Percentiles rank a stretch among this genome's conserved stretches.
These are phyloP conservation scores for Termitomyces sp. DNA, from an alignment of 768 basidiomycete species.

Conservation along the genomic window DNA sequence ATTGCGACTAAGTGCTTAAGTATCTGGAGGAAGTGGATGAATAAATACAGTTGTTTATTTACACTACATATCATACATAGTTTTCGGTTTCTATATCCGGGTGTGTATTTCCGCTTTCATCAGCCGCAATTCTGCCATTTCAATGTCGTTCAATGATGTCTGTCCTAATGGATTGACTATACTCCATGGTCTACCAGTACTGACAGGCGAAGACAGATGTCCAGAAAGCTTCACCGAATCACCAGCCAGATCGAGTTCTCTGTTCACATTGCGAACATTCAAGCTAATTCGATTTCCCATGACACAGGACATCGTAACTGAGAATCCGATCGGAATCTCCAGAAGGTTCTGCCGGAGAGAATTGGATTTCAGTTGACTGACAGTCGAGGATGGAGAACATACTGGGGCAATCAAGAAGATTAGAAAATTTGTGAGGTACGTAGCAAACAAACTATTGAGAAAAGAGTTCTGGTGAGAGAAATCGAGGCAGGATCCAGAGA, in stretches of 20 bases:
- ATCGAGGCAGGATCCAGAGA: neutral
- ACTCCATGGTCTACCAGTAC: slow-evolving; percentile 3
- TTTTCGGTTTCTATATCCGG: neutral
- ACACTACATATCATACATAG: neutral
- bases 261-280: slow-evolving; percentile 46
- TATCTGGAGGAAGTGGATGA: neutral
- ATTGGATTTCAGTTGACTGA: neutral
- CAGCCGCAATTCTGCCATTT: slow-evolving; percentile 31
- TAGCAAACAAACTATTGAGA: slow-evolving; percentile 45
- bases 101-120: slow-evolving; percentile 23
- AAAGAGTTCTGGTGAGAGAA: neutral
- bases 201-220: neutral
- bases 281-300: slow-evolving; percentile 55
- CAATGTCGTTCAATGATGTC: slow-evolving; percentile 24
- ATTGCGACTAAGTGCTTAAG: neutral
- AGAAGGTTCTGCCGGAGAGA: slow-evolving; percentile 32
- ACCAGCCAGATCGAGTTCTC: slow-evolving; percentile 18
- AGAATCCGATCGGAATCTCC: slow-evolving; percentile 57
- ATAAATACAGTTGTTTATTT: neutral
- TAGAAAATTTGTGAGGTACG: slow-evolving; percentile 50
- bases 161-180: slow-evolving; percentile 3
- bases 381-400: neutral
- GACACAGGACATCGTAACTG: slow-evolving; percentile 55
- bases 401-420: slow-evolving; percentile 37
- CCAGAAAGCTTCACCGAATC: neutral